These are phyloP conservation scores for Fusarium cicatricum DNA, from an alignment of 2,329 filamentous ascomycete species.

Conservation along the genomic window DNA sequence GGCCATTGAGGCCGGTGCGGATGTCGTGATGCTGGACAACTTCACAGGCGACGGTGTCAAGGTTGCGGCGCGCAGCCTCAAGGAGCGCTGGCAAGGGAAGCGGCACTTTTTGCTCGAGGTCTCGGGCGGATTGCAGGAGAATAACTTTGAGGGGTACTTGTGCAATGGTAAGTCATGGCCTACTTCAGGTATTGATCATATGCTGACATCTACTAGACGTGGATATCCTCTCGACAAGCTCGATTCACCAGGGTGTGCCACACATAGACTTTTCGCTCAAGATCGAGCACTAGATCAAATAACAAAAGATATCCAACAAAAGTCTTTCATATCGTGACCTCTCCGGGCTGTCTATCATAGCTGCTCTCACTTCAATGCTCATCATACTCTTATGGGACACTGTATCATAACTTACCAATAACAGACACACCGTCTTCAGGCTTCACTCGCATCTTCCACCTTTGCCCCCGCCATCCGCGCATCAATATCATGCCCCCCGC, in stretches of 20 bases:
- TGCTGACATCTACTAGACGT: constrained; percentile 68
- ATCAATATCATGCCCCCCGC: constrained; percentile 23
- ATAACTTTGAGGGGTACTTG: constrained; percentile 86
- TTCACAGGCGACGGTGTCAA: constrained; percentile 83
- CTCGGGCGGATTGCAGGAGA: constrained; percentile 85
- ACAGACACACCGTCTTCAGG: background rate
- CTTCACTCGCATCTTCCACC: constrained; percentile 14
- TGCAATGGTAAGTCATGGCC: constrained; percentile 65
- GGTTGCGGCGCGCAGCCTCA: constrained; percentile 76
- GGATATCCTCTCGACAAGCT: constrained; percentile 95
- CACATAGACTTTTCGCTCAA: constrained; percentile 98
- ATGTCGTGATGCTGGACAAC: constrained; percentile 98
- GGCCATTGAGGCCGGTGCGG: constrained; percentile 88
- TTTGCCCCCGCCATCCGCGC: constrained; percentile 32
- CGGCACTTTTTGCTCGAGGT: constrained; percentile 86
- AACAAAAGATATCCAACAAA: constrained; percentile 18
- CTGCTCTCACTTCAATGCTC: too few species aligned
- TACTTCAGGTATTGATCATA: background rate
- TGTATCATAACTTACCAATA: background rate
- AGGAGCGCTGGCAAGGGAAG: constrained; percentile 80
- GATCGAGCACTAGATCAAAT: constrained; percentile 61
- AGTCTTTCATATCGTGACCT: background rate
- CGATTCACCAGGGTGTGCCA: constrained; percentile 93
- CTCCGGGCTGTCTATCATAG: too few species aligned
- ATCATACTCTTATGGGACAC: background rate